phyloP scores from a whole-genome alignment of 1,284 basidiomycete species.

The Ceratobasidium theobromae region DNA sequence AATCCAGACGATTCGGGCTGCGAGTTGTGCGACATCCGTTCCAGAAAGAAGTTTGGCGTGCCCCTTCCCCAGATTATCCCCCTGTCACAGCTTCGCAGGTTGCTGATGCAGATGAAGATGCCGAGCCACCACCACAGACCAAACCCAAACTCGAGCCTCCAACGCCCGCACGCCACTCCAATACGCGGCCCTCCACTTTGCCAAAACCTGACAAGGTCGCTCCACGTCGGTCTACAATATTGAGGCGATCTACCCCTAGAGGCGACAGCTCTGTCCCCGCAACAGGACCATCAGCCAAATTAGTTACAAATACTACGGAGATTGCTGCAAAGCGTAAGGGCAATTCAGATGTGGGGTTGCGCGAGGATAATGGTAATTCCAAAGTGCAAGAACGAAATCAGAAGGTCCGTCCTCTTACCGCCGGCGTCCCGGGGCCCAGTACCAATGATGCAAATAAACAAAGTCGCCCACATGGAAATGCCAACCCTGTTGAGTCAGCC shows the following conservation, averaged over 20 bases:
- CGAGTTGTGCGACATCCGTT: not conserved
- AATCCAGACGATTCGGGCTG: too few species aligned
- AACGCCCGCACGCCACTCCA: constrained; percentile 2
- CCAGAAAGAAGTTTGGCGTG: not conserved
- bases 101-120: constrained; percentile 24
- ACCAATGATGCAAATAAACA: not conserved
- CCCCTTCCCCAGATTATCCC: not conserved
- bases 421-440: not conserved
- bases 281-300: not conserved
- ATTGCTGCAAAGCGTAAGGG: not conserved
- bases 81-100: constrained; percentile 25
- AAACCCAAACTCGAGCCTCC: constrained; percentile 3
- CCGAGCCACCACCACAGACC: not conserved
- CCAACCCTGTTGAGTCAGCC: not conserved
- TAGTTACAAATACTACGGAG: not conserved
- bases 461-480: not conserved
- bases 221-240: not conserved
- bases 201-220: not conserved
- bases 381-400: not conserved
- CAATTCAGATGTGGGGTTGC: not conserved
- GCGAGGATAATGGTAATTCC: too few species aligned
- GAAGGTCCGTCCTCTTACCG: not conserved
- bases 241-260: not conserved
- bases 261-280: not conserved
- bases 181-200: not conserved